phyloP scores from a whole-genome alignment of 441 rosid genomes.

The Gossypium gossypioides region DNA sequence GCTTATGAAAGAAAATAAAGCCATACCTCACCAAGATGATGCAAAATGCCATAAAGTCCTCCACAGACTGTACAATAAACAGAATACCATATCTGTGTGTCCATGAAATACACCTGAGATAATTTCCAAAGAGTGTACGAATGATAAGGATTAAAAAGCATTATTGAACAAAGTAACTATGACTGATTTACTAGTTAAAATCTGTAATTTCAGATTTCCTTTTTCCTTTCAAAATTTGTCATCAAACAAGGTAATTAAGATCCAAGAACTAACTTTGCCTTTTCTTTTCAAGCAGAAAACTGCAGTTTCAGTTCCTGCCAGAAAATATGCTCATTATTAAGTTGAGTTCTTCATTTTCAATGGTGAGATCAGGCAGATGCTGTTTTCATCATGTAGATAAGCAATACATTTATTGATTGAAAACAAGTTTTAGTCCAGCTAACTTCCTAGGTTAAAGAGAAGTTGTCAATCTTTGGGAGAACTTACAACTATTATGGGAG shows the following conservation, averaged over 20 bases:
- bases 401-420: not conserved
- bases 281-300: not conserved
- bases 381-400: not conserved
- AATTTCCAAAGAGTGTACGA: conserved; percentile 12
- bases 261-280: not conserved
- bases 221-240: not conserved
- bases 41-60: conserved; percentile 88
- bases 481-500: conserved; percentile 95
- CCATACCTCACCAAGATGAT: conserved; percentile 97
- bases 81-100: conserved; percentile 98
- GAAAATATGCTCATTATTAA: not conserved
- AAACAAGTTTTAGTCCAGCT: not conserved
- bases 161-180: not conserved
- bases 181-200: not conserved
- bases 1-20: conserved; percentile 21
- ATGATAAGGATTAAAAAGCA: not conserved
- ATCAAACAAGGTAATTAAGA: not conserved
- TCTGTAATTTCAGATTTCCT: not conserved
- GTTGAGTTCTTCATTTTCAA: conserved; percentile 2
- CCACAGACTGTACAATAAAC: conserved; percentile 86
- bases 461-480: conserved; percentile 8
- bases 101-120: conserved; percentile 93
- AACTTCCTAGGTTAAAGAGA: not conserved
- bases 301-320: not conserved
- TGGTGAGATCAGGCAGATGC: not conserved